Evolutionary conservation across 768 basidiomycete genomes (phyloP).

Genomic region (Cantharellus cinnabarinus): DNA sequence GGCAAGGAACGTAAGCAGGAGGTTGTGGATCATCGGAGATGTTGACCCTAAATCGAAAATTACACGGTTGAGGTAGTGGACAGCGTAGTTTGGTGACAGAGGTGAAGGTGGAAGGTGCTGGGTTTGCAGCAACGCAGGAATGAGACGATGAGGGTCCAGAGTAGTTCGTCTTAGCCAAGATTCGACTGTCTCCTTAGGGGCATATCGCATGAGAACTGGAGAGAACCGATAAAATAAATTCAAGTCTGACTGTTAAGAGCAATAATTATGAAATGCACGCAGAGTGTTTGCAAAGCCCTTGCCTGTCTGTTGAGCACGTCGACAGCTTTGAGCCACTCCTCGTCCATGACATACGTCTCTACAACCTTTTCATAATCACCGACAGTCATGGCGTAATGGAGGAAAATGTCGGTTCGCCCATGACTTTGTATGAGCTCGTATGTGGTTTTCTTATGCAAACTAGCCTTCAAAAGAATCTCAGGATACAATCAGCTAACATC

Average conservation of each 20-base stretch:
- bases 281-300: constrained; percentile 9
- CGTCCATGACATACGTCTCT: constrained; percentile 82
- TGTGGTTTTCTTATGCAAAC: constrained; percentile 65
- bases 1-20: constrained; percentile 70
- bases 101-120: constrained; percentile 57
- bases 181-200: constrained; percentile 79
- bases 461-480: constrained; percentile 28
- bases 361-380: constrained; percentile 72
- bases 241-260: constrained; percentile 24
- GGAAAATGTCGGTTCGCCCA: constrained; percentile 78
- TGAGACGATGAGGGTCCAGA: constrained; percentile 64
- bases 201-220: constrained; percentile 65
- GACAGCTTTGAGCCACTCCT: constrained; percentile 80
- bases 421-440: constrained; percentile 90
- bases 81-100: constrained; percentile 61
- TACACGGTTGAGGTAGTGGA: constrained; percentile 71
- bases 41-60: constrained; percentile 65
- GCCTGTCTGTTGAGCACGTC: constrained; percentile 83
- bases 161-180: constrained; percentile 71
- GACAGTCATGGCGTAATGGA: constrained; percentile 68
- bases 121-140: constrained; percentile 71
- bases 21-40: constrained; percentile 79
- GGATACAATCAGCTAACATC: neutral
- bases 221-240: constrained; percentile 89
- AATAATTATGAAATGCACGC: neutral